A percentile compares a stretch with the other conserved stretches of the same genome.
Conservation (phyloP, 495 filamentous ascomycete species). For the Neurospora hispaniola region DNA sequence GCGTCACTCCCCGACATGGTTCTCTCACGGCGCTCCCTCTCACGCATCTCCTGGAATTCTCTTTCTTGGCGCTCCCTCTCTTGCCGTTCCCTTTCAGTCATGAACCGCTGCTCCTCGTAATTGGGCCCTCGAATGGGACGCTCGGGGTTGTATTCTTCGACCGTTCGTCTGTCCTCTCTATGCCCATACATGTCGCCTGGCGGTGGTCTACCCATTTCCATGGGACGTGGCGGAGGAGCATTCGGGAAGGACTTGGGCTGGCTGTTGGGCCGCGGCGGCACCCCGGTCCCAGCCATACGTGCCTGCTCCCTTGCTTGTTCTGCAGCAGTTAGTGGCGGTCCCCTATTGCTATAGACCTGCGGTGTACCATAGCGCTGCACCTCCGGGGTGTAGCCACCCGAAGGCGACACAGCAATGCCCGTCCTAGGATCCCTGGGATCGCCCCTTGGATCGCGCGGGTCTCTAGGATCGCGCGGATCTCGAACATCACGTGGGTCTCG, state of each 20-base stretch:
- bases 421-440: slow-evolving; percentile 28
- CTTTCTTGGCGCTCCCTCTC: slow-evolving; percentile 29
- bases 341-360: slow-evolving; percentile 34
- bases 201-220: slow-evolving; percentile 28
- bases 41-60: not conserved
- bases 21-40: slow-evolving; percentile 27
- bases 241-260: slow-evolving; percentile 39
- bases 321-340: slow-evolving; percentile 28
- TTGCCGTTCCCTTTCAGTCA: slow-evolving; percentile 27
- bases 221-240: slow-evolving; percentile 28
- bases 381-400: slow-evolving; percentile 40
- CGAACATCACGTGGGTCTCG: not conserved
- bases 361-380: slow-evolving; percentile 45
- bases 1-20: slow-evolving; percentile 25
- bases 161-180: slow-evolving; percentile 26
- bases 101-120: slow-evolving; percentile 23
- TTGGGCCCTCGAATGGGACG: slow-evolving; percentile 31
- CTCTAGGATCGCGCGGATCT: not conserved
- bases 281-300: slow-evolving; percentile 26
- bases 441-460: not conserved
- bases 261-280: slow-evolving; percentile 39
- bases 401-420: slow-evolving; percentile 36
- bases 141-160: slow-evolving; percentile 37
- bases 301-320: slow-evolving; percentile 33
- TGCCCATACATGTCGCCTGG: slow-evolving; percentile 31